These are phyloP conservation scores for Onygena corvina DNA, from an alignment of 2,329 filamentous ascomycete species.

Conservation along the genomic window DNA sequence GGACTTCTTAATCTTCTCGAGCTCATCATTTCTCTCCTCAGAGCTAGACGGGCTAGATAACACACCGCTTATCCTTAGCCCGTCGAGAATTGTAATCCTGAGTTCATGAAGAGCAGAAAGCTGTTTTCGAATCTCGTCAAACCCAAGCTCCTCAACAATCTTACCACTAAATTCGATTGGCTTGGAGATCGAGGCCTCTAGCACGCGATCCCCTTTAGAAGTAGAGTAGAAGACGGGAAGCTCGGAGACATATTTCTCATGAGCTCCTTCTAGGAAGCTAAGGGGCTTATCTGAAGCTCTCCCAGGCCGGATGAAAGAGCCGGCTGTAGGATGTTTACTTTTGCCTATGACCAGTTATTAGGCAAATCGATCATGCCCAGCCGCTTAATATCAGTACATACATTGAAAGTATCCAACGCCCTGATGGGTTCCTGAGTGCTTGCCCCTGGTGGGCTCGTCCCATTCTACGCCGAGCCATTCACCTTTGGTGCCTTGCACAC, in stretches of 20 bases:
- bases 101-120: slow-evolving; percentile 67
- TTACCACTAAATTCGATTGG: slow-evolving; percentile 66
- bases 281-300: slow-evolving; percentile 55
- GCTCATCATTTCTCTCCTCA: slow-evolving; percentile 20
- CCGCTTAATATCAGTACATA: slow-evolving; percentile 28
- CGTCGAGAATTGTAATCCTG: slow-evolving; percentile 70
- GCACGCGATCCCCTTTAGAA: not conserved
- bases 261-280: slow-evolving; percentile 67
- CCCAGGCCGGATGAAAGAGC: slow-evolving; percentile 74
- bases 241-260: slow-evolving; percentile 69
- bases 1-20: slow-evolving; percentile 42
- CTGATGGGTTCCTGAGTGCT: slow-evolving; percentile 76
- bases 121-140: slow-evolving; percentile 77
- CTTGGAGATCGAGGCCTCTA: slow-evolving; percentile 20
- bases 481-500: slow-evolving; percentile 62
- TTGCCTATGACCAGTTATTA: slow-evolving; percentile 38
- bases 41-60: slow-evolving; percentile 19
- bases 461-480: slow-evolving; percentile 92
- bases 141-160: slow-evolving; percentile 84
- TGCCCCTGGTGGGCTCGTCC: slow-evolving; percentile 77
- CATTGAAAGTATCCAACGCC: slow-evolving; percentile 73
- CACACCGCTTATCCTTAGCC: slow-evolving; percentile 47
- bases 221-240: slow-evolving; percentile 13
- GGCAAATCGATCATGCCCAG: too few species aligned
- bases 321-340: slow-evolving; percentile 55